phyloP scores from a whole-genome alignment of 345 rosid genomes.

The Citrus mangshanensis region DNA sequence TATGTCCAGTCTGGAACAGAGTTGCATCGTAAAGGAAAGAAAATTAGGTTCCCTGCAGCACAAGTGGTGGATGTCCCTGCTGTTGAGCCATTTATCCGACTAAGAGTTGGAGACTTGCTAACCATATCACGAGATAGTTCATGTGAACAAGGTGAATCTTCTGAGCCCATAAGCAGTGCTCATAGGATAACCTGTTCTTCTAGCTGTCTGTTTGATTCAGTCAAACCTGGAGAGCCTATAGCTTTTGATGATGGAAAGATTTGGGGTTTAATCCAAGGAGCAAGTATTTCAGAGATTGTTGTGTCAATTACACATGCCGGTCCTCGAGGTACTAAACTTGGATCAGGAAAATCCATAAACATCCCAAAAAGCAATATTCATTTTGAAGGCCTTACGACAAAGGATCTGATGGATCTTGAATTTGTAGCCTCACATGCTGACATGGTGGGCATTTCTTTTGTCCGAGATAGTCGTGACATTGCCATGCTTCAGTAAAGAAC shows the following conservation, averaged over 20 bases:
- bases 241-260: slow-evolving; percentile 74
- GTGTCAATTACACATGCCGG: slow-evolving; percentile 62
- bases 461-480: slow-evolving; percentile 53
- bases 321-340: slow-evolving; percentile 56
- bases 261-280: slow-evolving; percentile 59
- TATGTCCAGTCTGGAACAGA: slow-evolving; percentile 56
- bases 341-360: slow-evolving; percentile 69
- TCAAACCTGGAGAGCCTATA: slow-evolving; percentile 59
- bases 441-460: slow-evolving; percentile 65
- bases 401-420: slow-evolving; percentile 65
- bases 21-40: slow-evolving; percentile 44
- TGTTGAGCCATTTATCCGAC: slow-evolving; percentile 43
- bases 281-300: slow-evolving; percentile 50
- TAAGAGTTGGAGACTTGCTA: slow-evolving; percentile 61
- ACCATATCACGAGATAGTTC: slow-evolving; percentile 43
- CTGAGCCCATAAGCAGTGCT: slow-evolving; percentile 28
- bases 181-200: slow-evolving; percentile 53
- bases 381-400: slow-evolving; percentile 63
- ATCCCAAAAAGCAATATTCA: slow-evolving; percentile 57
- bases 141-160: slow-evolving; percentile 21
- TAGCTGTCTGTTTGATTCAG: slow-evolving; percentile 58
- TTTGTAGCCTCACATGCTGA: slow-evolving; percentile 66
- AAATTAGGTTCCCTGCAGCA: slow-evolving; percentile 42
- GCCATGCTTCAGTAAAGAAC: slow-evolving; percentile 48
- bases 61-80: slow-evolving; percentile 56